Evolutionary conservation across 768 basidiomycete species (phyloP).

Genomic region (Rhodotorula diobovata): DNA sequence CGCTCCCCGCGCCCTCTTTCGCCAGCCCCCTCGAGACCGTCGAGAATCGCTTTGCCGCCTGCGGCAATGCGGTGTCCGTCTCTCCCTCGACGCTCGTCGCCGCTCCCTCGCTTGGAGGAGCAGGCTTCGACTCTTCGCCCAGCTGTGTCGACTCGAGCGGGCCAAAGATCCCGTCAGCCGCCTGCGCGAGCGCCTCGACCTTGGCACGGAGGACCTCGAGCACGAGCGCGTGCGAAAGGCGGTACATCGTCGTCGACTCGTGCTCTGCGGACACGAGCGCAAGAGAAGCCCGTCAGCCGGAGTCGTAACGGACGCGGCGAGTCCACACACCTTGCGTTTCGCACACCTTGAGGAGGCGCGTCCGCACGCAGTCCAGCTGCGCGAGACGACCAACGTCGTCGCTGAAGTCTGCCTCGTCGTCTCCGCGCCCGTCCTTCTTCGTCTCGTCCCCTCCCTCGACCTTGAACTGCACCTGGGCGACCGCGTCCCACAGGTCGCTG

Average conservation of each 20-base stretch:
- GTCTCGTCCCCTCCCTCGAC: neutral
- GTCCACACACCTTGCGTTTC: constrained; percentile 14
- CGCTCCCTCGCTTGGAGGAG: neutral
- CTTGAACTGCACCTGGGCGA: constrained; percentile 10
- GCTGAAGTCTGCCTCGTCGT: neutral
- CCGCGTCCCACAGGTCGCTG: constrained; percentile 24
- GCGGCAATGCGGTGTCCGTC: neutral
- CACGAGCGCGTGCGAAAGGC: constrained; percentile 1
- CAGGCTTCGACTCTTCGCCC: constrained; percentile 7
- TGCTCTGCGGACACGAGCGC: constrained; percentile 7
- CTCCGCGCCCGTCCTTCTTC: neutral
- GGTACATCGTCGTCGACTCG: constrained; percentile 20
- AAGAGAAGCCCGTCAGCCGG: neutral
- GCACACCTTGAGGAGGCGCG: constrained; percentile 20
- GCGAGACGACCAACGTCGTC: constrained; percentile 20
- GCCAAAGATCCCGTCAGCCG: constrained; percentile 22
- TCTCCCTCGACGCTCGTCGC: neutral
- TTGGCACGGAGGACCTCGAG: constrained; percentile 13
- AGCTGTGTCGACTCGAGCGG: constrained; percentile 18
- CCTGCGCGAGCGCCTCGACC: constrained; percentile 2
- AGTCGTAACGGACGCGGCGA: neutral
- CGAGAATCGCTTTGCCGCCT: neutral
- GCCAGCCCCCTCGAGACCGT: constrained; percentile 15
- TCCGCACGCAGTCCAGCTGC: constrained; percentile 12
- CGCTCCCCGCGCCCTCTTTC: constrained; percentile 21